phyloP scores from a whole-genome alignment of 148 eudicot genomes.

The Gaultheria prostrata region DNA sequence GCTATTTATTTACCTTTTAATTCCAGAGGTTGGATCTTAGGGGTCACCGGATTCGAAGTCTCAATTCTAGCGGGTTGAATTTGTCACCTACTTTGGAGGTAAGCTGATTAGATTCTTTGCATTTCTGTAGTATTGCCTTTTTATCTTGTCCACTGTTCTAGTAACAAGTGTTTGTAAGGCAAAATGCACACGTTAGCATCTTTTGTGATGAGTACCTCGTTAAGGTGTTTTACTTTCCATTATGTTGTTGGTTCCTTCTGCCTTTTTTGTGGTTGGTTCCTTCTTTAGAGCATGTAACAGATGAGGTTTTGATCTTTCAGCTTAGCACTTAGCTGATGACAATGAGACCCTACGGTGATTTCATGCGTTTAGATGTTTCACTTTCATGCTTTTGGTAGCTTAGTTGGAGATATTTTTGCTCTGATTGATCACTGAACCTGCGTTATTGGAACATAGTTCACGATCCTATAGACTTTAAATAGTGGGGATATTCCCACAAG shows the following conservation, averaged over 20 bases:
- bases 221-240: background rate
- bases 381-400: background rate
- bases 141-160: background rate
- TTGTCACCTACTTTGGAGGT: conserved; percentile 86
- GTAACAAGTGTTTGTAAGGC: background rate
- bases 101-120: conserved; percentile 16
- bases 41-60: conserved; percentile 76
- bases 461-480: background rate
- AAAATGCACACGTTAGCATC: background rate
- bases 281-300: background rate
- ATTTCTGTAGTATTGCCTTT: background rate
- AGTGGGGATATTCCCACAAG: background rate
- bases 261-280: conserved; percentile 3
- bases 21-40: conserved; percentile 91
- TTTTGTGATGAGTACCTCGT: background rate
- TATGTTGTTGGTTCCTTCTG: background rate
- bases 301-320: conserved; percentile 7
- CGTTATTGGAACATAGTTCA: background rate
- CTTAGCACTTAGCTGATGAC: background rate
- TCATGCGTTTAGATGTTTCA: background rate
- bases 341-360: background rate
- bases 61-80: conserved; percentile 61
- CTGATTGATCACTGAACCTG: conserved; percentile 6
- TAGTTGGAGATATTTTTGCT: background rate
- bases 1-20: background rate